Evolutionary conservation across 108 stramenopile genomes (phyloP), one percentile per base, ranked within the genome.

Genomic region (Pseudonitzschia delicatissima): DNA sequence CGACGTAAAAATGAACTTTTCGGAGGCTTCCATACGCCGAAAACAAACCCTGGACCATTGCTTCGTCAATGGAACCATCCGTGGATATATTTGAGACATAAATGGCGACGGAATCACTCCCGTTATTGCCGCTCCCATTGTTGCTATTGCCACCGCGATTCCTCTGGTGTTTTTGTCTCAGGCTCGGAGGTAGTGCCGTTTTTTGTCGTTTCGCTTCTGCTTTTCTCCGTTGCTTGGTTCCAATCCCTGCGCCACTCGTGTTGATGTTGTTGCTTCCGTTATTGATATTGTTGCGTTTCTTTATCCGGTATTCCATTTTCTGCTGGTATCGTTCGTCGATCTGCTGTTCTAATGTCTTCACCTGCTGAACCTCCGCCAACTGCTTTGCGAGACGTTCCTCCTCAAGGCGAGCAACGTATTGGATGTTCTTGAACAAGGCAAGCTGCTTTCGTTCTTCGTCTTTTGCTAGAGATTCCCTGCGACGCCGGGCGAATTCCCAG

Each of bases 11-110:
- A 45, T 88, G 87, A 2, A 89, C 70, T 39, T 83, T 80, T 32
- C 75, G 80, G 21, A 92, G 63, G 25, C 61, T 64, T 33, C 88
- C 91, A 68, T 82, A 87, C 1, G 58, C 50, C 17, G 64, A 61
- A 82, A 92, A 92, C 17, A 92, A 63, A 4, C 75, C 71, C 17
- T 52, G 71, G 1, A 92, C 61, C 4, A 71, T 62, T 3, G 73
- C 77, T 64, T 85, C 82, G 15, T 4, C 45, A 0, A 73, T 73
- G 0, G 79, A 82, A 40, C 85, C 86, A 65, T 91, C 83, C 11
- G 69, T 74, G n/a, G 87, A 83, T 9, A 92, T 49, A 50, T 85
- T 83, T 37, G 88, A 80, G 0, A 92, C 74, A 62, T 92, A 92
- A 28, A 90, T 66, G 0, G 82, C 80, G 20, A 82, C 63, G 32